Percentiles rank a stretch among this genome's conserved stretches.
These are phyloP conservation scores for Solanum ossicruentum DNA, from an alignment of 257 asterid species.

Conservation along the genomic window DNA sequence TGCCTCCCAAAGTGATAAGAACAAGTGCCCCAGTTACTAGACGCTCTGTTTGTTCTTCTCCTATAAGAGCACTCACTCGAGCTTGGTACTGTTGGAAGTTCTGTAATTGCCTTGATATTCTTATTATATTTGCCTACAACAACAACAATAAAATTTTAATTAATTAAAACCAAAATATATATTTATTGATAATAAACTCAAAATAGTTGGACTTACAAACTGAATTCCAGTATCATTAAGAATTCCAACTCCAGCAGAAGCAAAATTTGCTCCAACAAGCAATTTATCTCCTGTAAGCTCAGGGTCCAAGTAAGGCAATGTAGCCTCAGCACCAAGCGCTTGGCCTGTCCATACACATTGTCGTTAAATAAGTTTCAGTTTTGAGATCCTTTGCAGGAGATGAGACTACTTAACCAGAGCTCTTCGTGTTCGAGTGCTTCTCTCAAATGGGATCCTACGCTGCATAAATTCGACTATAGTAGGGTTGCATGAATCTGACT, in stretches of 20 bases:
- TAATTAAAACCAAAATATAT: background rate
- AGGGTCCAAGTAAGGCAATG: slow-evolving; percentile 56
- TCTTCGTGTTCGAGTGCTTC: too few species aligned
- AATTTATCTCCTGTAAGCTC: slow-evolving; percentile 41
- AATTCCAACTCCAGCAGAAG: slow-evolving; percentile 86
- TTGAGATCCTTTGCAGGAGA: background rate
- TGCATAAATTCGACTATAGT: too few species aligned
- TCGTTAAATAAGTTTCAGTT: background rate
- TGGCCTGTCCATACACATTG: slow-evolving; percentile 26
- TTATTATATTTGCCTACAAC: slow-evolving; percentile 45
- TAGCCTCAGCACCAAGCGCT: slow-evolving; percentile 56
- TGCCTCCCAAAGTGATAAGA: slow-evolving; percentile 67
- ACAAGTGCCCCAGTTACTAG: slow-evolving; percentile 48
- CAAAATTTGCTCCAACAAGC: slow-evolving; percentile 78
- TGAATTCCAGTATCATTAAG: slow-evolving; percentile 77
- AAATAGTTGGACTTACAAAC: slow-evolving; percentile 33
- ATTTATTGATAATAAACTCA: background rate
- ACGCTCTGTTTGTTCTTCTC: slow-evolving; percentile 17
- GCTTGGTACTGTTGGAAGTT: slow-evolving; percentile 32
- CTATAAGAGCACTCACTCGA: slow-evolving; percentile 37
- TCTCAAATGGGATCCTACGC: too few species aligned
- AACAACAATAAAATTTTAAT: background rate
- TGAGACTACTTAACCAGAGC: too few species aligned
- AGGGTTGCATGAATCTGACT: too few species aligned
- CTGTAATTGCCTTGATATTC: slow-evolving; percentile 32